phyloP scores from a whole-genome alignment of 2,329 filamentous ascomycete species.

The Cadophora luteo-olivacea region DNA sequence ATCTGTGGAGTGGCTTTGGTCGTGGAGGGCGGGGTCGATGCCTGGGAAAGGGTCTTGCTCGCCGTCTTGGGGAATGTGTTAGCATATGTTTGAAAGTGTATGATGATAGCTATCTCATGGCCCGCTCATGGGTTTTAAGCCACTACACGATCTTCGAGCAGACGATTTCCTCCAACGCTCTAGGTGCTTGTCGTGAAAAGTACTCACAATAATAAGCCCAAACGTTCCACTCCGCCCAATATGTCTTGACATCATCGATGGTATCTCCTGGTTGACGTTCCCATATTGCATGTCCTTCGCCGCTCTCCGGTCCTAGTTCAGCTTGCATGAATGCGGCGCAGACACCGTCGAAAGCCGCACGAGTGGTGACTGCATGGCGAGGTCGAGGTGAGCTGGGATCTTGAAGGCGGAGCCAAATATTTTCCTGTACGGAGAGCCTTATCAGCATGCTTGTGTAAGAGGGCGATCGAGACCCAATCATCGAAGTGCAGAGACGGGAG shows the following conservation, averaged over 20 bases:
- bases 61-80: neutral
- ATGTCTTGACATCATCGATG: neutral
- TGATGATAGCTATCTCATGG: no score
- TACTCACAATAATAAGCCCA: conserved; percentile 24
- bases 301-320: neutral
- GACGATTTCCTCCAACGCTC: no score
- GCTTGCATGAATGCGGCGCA: conserved; percentile 19
- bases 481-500: neutral
- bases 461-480: neutral
- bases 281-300: neutral
- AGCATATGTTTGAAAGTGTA: neutral
- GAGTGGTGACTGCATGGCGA: neutral
- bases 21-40: neutral
- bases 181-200: no score
- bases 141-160: no score
- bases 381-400: neutral
- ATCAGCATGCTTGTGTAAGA: neutral
- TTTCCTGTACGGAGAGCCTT: neutral
- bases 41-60: conserved; percentile 13
- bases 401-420: neutral
- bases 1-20: neutral
- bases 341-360: conserved; percentile 9
- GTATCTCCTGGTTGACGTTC: neutral
- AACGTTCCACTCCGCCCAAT: conserved; percentile 15
- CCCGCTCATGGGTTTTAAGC: no score